Conservation (phyloP, 148 eudicot species). For the Vaccinium myrtillus region DNA sequence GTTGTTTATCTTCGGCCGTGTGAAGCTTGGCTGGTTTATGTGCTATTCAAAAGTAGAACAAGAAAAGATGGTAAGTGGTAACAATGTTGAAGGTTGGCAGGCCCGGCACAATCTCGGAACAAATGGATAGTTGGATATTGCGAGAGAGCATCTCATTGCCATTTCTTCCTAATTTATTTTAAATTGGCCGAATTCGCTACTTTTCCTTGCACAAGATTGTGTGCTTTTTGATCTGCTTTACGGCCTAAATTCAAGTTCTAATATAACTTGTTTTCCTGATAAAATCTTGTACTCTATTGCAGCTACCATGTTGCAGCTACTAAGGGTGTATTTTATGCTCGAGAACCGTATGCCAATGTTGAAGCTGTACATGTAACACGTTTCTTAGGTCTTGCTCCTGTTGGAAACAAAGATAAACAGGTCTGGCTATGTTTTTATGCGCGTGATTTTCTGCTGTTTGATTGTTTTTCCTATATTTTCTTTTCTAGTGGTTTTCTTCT, state of each 20-base stretch:
- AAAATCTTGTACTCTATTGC: conserved; percentile 22
- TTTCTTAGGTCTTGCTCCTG: conserved; percentile 88
- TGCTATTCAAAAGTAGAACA: background rate
- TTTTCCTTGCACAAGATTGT: background rate
- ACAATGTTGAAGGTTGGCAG: background rate
- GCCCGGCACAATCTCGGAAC: background rate
- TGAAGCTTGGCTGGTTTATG: background rate
- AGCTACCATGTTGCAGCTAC: conserved; percentile 94
- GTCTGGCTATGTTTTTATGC: conserved; percentile 26
- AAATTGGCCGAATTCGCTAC: background rate
- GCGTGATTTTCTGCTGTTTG: background rate
- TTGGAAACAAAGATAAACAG: conserved; percentile 92
- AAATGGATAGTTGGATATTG: background rate
- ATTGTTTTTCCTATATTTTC: background rate
- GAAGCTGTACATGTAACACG: conserved; percentile 89
- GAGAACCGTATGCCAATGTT: conserved; percentile 77
- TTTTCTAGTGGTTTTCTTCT: background rate
- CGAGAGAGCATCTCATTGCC: background rate
- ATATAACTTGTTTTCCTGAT: conserved; percentile 20
- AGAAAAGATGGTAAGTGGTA: background rate
- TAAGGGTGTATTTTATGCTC: conserved; percentile 67
- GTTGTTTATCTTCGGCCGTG: background rate
- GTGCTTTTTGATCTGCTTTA: background rate
- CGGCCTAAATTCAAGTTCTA: background rate
- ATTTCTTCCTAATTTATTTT: background rate